These are phyloP conservation scores for Mercurialis annua DNA, from an alignment of 345 rosid species.

Conservation along the genomic window DNA sequence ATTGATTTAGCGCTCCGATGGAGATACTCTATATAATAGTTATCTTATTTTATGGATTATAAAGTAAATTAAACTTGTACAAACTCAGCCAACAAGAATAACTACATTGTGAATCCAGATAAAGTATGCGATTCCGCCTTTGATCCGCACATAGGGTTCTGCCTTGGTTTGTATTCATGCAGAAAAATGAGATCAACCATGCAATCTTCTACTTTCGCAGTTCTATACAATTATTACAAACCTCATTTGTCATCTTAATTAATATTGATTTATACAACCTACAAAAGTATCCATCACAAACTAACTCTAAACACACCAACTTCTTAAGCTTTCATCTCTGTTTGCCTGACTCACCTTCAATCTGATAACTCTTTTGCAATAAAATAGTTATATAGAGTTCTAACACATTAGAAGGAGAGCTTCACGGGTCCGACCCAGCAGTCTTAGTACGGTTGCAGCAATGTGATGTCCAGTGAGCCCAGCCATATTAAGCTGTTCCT, in stretches of 20 bases:
- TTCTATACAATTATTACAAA: background rate
- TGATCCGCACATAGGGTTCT: no score
- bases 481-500: slow-evolving; percentile 67
- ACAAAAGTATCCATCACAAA: background rate
- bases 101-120: no score
- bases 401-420: slow-evolving; percentile 83
- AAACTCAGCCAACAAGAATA: no score
- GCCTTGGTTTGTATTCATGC: no score
- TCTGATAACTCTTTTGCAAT: background rate
- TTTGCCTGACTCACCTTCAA: background rate
- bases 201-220: background rate
- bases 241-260: background rate
- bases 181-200: background rate
- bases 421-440: slow-evolving; percentile 83
- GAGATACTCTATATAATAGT: no score
- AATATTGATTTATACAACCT: background rate
- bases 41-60: no score
- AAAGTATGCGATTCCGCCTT: background rate
- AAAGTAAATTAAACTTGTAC: no score
- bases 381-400: background rate
- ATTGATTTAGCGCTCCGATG: no score
- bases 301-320: background rate
- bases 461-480: slow-evolving; percentile 91
- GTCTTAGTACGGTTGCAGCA: slow-evolving; percentile 76
- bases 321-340: slow-evolving; percentile 2